Conservation (phyloP, 305 asterid species). For the Solanum hybrid region DNA sequence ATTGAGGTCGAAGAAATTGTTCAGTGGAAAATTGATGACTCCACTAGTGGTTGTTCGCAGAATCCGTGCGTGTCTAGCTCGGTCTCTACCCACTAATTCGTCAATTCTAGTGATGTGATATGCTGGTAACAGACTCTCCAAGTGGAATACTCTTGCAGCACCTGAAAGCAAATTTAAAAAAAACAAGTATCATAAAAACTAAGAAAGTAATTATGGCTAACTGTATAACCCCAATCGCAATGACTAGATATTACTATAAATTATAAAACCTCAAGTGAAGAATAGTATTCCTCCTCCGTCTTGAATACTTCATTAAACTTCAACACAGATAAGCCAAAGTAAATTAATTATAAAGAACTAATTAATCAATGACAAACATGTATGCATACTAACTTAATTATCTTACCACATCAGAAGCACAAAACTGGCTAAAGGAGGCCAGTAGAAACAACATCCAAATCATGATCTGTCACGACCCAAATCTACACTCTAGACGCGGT, state of each 20-base stretch:
- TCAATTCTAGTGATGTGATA: too few relatives aligned
- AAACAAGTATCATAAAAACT: not conserved
- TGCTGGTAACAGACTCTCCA: not conserved
- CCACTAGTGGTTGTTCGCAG: not conserved
- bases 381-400: not conserved
- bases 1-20: not conserved
- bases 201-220: not conserved
- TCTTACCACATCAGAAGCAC: not conserved
- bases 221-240: not conserved
- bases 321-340: not conserved
- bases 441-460: not conserved
- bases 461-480: not conserved
- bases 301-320: not conserved
- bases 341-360: too few relatives aligned
- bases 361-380: not conserved
- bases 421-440: not conserved
- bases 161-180: too few relatives aligned
- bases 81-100: not conserved
- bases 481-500: not conserved
- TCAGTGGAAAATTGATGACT: not conserved
- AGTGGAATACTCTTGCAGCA: not conserved
- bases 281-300: not conserved
- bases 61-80: not conserved
- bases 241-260: not conserved
- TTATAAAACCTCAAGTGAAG: not conserved